A percentile compares a stretch with the other conserved stretches of the same genome.
phyloP scores from a whole-genome alignment of 1,139 yeast species.

The Hanseniaspora sp. region DNA sequence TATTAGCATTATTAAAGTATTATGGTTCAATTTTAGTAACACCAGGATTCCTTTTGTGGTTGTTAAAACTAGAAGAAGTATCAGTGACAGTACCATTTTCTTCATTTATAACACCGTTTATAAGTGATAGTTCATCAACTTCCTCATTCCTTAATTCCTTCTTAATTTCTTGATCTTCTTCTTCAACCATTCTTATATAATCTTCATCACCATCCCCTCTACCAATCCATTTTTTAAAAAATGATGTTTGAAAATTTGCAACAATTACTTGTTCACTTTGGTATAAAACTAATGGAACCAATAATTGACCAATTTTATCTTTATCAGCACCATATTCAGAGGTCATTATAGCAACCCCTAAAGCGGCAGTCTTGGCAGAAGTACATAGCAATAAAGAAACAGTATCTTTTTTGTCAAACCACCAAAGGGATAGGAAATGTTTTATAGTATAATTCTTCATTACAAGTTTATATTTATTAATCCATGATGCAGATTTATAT shows the following conservation, averaged over 20 bases:
- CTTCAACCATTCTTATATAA: neutral
- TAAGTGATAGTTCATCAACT: neutral
- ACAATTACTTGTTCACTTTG: constrained; percentile 78
- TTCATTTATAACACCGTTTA: neutral
- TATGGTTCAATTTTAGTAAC: neutral
- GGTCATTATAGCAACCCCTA: constrained; percentile 70
- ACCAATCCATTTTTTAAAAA: constrained; percentile 55
- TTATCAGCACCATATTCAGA: constrained; percentile 65
- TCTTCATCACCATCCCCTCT: constrained; percentile 21
- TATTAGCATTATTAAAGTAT: neutral
- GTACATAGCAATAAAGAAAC: constrained; percentile 78
- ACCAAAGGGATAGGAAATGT: constrained; percentile 47
- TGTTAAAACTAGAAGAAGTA: neutral
- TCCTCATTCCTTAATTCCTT: neutral
- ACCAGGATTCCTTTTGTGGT: neutral
- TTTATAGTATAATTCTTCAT: neutral
- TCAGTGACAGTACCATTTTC: neutral
- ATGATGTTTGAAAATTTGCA: constrained; percentile 57
- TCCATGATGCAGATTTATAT: constrained; percentile 20
- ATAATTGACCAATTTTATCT: constrained; percentile 53
- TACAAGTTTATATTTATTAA: constrained; percentile 23
- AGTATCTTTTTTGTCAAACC: constrained; percentile 59
- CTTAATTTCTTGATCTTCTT: constrained; percentile 6
- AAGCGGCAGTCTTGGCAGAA: constrained; percentile 85
- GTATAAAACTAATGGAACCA: constrained; percentile 72